Evolutionary conservation across 1,284 basidiomycete genomes (phyloP), one percentile per base, ranked within the genome.

Genomic region (Vanrija sp.): DNA sequence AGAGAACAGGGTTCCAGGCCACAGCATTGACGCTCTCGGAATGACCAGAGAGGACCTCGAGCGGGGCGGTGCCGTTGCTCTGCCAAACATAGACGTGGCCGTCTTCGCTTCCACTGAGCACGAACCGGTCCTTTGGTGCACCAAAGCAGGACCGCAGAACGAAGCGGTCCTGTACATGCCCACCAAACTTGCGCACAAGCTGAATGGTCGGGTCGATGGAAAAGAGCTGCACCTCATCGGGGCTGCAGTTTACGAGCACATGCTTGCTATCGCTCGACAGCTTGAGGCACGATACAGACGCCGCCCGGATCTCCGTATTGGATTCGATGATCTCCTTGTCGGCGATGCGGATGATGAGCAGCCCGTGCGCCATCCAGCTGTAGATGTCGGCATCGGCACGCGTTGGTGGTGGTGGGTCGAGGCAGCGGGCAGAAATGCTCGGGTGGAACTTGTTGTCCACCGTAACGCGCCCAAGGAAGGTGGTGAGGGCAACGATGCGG

Each of bases 91-190:
- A 97, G 48, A 97, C 86, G 62, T 88, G 88, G 43, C 86, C 85
- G 78, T 96, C 89, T 92, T 98, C 94, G 72, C 91, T 94, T 26
- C 96, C 96, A 66, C 89, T 94, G 54, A 93, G 82, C 47, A 98
- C 83, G 71, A 96, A 95, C 68, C 87, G 89, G 58, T 87, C 87
- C 67, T 90, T 86, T 29, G 86, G 80, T n/a, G 94, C 94, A 25
- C 94, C 96, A 74, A 98, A 98, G 69, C 91, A 93, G 72, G 89
- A 90, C 55, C 90, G 83, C 59, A 98, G 89, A 60, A 97, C 85
- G 74, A 90, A 89, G 40, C 83, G 81, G 4, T 83, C 83, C 75
- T 94, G 91, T 38, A 82, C 82, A 66, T 93, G 88, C 23, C 89
- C 94, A 2, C 84, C 84, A 70, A 87, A 95, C 73, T 86, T 88